Evolutionary conservation across 176 grass and related monocot species (phyloP), one percentile per base, ranked within the genome.

Genomic region (Puccinellia tenuiflora): DNA sequence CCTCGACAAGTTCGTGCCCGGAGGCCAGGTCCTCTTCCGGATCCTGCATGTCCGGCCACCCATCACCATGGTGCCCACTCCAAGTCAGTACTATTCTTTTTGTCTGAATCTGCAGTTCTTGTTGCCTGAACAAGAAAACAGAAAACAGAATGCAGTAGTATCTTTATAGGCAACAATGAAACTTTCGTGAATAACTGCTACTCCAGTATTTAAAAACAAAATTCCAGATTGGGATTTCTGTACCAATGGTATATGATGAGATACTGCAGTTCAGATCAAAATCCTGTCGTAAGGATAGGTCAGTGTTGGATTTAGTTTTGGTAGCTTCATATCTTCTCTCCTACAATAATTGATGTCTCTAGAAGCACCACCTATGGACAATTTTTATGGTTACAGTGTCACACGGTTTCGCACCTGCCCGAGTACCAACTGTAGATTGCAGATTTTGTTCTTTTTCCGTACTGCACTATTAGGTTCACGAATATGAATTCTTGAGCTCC

Each of bases 31-130:
- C 82, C 53, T 88, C 70, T 91, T 98, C 88, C 86, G 87, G 90
- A 88, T 98, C 81, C 63, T 98, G 38, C 57, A 95, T 80, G 86
- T 98, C 79, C 86, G 79, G 16, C 86, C 90, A 4, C 64, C 46
- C 29, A 88, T 89, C 83, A 94, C 78, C 78, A 91, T 90, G 92
- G 84, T 98, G 73, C 95, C 95, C 5, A 98, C 95, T 31, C 92
- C 92, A 85, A 98, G 95, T 97, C 68, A 83, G 94, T 37, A 21
- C 39, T 1, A 1, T 64, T 42, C 8, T 37, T 11, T 33, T 7
- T 29, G 18, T 39, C 17, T 75, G 38, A 26, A 53, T 42, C 22
- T 57, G 14, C 85, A 43, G 13, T 67, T 82, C 55, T 21, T 52
- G 80, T 24, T 18, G 10, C 52, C 56, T 83, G 39, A 26, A 71